These are phyloP conservation scores for Talaromyces stipitatus DNA, from an alignment of 495 filamentous ascomycete genomes.

Conservation along the genomic window DNA sequence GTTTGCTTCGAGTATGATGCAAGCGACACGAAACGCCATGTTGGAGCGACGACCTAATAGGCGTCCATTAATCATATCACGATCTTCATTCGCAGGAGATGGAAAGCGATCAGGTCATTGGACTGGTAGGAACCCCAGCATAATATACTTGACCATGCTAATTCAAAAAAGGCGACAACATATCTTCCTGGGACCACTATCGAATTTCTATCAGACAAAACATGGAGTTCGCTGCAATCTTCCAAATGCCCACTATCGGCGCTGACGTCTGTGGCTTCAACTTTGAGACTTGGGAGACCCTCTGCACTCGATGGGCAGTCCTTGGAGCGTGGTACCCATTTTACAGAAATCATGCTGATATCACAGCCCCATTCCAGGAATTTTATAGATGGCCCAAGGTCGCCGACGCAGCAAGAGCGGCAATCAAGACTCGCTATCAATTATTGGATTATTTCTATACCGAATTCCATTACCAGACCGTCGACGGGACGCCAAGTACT, in stretches of 20 bases:
- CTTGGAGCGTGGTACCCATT: constrained; percentile 77
- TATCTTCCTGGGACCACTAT: constrained; percentile 66
- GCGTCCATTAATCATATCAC: constrained; percentile 74
- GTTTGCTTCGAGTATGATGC: constrained; percentile 73
- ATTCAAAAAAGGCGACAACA: constrained; percentile 56
- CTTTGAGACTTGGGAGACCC: constrained; percentile 64
- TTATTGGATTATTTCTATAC: constrained; percentile 84
- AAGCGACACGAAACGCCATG: constrained; percentile 61
- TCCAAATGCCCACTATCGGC: constrained; percentile 81
- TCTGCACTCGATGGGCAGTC: constrained; percentile 77
- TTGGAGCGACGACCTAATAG: constrained; percentile 54
- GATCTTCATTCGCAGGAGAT: constrained; percentile 75
- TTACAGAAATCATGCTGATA: constrained; percentile 70
- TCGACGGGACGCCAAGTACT: constrained; percentile 54
- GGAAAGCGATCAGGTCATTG: constrained; percentile 75
- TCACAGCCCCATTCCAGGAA: constrained; percentile 54
- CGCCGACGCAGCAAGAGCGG: constrained; percentile 56
- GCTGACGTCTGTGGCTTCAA: constrained; percentile 78
- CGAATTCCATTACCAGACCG: constrained; percentile 53
- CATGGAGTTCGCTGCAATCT: constrained; percentile 70
- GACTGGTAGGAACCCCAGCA: constrained; percentile 46
- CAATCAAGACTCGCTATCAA: constrained; percentile 67
- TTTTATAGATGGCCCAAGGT: constrained; percentile 70
- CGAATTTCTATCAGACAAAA: constrained; percentile 59
- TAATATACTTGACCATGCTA: neutral